Base-by-base conservation (phyloP, 441 rosid species). In the Erodium trifolium region DNA sequence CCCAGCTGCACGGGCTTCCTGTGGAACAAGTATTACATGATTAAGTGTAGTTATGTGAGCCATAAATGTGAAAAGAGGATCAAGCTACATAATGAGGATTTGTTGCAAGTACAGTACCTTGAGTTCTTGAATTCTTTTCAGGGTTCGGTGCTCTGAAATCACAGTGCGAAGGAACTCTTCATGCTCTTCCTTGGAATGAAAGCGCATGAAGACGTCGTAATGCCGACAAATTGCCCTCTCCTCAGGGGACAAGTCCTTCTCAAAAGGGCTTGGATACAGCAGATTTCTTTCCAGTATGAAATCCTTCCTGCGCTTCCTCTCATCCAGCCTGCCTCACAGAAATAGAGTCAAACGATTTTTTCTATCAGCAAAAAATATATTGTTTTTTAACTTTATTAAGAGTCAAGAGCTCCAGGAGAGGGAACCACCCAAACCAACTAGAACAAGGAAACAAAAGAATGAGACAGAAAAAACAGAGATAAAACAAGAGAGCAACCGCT, bases 1-100 rank as follows among this genome's bases (percentile, higher is more conserved):
- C 72, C 97, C 97, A 73, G 97, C 96, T 66, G 86, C 77, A 72
- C 83, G 91, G 47, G 99, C 97, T 74, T 91, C 97, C 99, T 93
- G 86, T 68, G 75, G 34, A 37, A 37, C 41, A 37, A 37, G 41
- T 37, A 37, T 37, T 37, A 37, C 63, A 16, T 59, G 63, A 12
- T n/a, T 59, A 17, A 6, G 27, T 16, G 63, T 17, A n/a, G 17
- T 14, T 43, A 2, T 31, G 49, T 9, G 49, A 57, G 63, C 19
- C 63, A 14, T 57, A 9, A 19, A 10, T 19, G 16, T 59, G 63
- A 2, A 59, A 27, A 63, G 14, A 18, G 5, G 29, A 63, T 63
- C 37, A 12, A 19, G 8, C 18, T 64, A 23, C 29, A 31, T 34
- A 31, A 31, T 34, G 12, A 12, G 41, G 8, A 37, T 4, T 31